phyloP scores from a whole-genome alignment of 208 protist genomes.

The Acanthamoeba triangularis region DNA sequence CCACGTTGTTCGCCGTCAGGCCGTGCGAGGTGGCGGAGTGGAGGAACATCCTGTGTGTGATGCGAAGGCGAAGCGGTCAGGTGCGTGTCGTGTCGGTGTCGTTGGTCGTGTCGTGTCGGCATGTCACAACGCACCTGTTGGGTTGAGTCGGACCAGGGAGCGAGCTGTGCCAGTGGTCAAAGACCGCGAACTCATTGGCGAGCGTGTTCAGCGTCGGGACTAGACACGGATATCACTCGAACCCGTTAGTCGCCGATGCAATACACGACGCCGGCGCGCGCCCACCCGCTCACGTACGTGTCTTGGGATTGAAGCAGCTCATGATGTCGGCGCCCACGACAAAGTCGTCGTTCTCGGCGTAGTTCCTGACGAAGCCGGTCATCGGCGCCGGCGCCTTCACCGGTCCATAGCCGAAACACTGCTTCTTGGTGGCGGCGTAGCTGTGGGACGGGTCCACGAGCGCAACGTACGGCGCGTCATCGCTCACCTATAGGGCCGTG shows the following conservation, averaged over 20 bases:
- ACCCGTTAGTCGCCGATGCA: neutral
- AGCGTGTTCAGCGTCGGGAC: slow-evolving; percentile 44
- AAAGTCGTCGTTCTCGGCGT: neutral
- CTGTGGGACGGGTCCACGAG: slow-evolving; percentile 28
- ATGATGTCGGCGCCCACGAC: slow-evolving; percentile 40
- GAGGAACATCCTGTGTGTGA: neutral
- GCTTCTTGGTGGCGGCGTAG: slow-evolving; percentile 23
- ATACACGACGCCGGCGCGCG: too few relatives aligned
- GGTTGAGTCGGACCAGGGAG: slow-evolving; percentile 52
- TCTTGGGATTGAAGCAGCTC: slow-evolving; percentile 21
- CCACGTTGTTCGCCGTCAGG: neutral
- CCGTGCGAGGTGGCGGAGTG: slow-evolving; percentile 67
- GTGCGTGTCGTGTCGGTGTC: too few relatives aligned
- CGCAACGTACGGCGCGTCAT: slow-evolving; percentile 3
- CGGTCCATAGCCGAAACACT: slow-evolving; percentile 5
- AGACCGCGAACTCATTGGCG: slow-evolving; percentile 57
- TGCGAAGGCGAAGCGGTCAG: too few relatives aligned
- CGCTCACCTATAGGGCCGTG: neutral
- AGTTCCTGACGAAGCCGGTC: slow-evolving; percentile 61
- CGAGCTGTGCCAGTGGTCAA: slow-evolving; percentile 66
- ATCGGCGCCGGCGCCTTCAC: slow-evolving; percentile 54
- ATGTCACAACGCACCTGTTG: neutral
- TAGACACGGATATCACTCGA: neutral
- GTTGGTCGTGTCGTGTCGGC: neutral
- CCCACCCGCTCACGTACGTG: neutral